Base-by-base conservation (phyloP, 2,329 filamentous ascomycete genomes). In the Hypoxylon sp. region DNA sequence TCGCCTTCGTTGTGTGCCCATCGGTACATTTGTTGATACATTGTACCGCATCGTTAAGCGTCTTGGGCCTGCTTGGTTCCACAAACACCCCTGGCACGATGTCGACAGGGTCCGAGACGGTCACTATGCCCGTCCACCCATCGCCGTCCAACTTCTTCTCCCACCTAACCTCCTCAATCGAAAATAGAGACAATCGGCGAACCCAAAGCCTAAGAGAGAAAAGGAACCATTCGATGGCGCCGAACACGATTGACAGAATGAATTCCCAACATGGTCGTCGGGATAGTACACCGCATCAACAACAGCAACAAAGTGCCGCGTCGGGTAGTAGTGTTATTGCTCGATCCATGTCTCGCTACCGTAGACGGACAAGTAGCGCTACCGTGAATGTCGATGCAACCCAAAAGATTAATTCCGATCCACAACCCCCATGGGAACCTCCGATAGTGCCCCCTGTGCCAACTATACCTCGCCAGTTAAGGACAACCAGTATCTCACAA, bases 281-380 rank as follows among this genome's bases (percentile, higher is more conserved):
- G 47, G 51, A 58, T 31, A 50, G 57, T 42, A 61, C 61, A 26
- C 59, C 9, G 21, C n/a, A n/a, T n/a, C n/a, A 42, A 9, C 46
- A 49, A 9, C 47, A 60, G 37, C 60, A 54, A 20, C 41, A 57
- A 37, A 55, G 36, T 20, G 32, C 57, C 34, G 25, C 53, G 50
- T 51, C 60, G n/a, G 56, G 54, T 19, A 68, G 62, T 52, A 61
- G 63, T 57, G n/a, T n/a, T n/a, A 63, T 69, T 55, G 59, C 66
- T 52, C 61, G 67, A 47, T 68, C 67, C 46, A 69, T 69, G 67
- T 70, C 67, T 62, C 65, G 67, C 55, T 70, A 70, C 58, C 67
- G 67, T 30, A 63, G 66, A 26, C 63, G 62, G 26, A 51, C 61
- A 25, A 49, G 62, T 57, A 66, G 60, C 51, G 59, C 63, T 57